Evolutionary conservation across 2,329 filamentous ascomycete species (phyloP).

Genomic region (Venturia oleaginea): DNA sequence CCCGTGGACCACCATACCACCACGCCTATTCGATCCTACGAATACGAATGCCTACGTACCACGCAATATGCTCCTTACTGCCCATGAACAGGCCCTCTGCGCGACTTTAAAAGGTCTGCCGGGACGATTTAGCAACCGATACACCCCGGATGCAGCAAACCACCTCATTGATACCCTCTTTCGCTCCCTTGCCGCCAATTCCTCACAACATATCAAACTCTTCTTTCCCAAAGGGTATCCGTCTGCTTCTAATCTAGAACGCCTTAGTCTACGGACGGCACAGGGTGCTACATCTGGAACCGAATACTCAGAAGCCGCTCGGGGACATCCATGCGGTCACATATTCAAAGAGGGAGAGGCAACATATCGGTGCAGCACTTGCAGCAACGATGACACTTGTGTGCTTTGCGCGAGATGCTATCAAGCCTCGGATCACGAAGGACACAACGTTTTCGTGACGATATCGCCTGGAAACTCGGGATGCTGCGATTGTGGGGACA

Average conservation of each 20-base stretch:
- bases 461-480: conserved; percentile 87
- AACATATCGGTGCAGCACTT: conserved; percentile 89
- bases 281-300: conserved; percentile 90
- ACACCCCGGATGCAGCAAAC: conserved; percentile 58
- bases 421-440: conserved; percentile 87
- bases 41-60: not conserved
- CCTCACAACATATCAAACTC: conserved; percentile 62
- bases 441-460: conserved; percentile 81
- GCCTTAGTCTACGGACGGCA: conserved; percentile 72
- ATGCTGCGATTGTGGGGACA: conserved; percentile 94
- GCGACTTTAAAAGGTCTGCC: conserved; percentile 43
- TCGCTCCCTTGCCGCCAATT: conserved; percentile 71
- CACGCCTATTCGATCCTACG: not conserved
- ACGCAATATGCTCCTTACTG: not conserved
- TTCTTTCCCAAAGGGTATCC: conserved; percentile 69
- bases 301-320: conserved; percentile 85
- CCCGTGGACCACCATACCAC: not conserved
- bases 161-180: conserved; percentile 75
- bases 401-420: conserved; percentile 92
- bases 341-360: conserved; percentile 94
- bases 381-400: conserved; percentile 89
- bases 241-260: conserved; percentile 42
- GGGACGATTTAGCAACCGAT: conserved; percentile 62
- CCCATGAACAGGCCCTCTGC: conserved; percentile 14
- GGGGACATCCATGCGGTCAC: conserved; percentile 91